Percentiles rank a stretch among this genome's conserved stretches.
Conservation (phyloP, 495 filamentous ascomycete genomes). For the Lophiotrema nucula region DNA sequence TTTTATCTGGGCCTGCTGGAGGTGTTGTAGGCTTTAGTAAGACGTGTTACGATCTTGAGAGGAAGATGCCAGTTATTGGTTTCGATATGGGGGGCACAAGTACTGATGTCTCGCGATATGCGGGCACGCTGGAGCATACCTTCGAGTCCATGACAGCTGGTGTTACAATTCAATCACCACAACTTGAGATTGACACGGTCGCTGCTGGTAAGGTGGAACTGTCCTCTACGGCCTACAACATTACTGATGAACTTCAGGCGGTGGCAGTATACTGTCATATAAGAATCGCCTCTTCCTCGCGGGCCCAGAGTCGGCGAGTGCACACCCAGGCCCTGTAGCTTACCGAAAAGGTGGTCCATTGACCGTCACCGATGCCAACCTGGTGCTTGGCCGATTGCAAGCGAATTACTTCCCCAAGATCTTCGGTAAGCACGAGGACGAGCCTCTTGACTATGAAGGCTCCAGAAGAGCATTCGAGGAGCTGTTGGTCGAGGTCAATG, state of each 20-base stretch:
- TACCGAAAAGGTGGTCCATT: constrained; percentile 25
- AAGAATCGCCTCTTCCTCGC: constrained; percentile 18
- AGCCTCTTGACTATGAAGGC: constrained; percentile 14
- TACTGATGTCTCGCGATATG: constrained; percentile 41
- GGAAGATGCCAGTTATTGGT: constrained; percentile 37
- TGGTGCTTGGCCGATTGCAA: constrained; percentile 13
- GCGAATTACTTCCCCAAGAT: constrained; percentile 23
- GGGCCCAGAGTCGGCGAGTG: constrained; percentile 17
- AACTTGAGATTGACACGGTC: constrained; percentile 44
- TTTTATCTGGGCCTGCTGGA: constrained; percentile 61
- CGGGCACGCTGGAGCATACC: constrained; percentile 38
- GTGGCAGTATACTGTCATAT: constrained; percentile 13
- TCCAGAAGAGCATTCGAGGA: neutral
- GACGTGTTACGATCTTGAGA: constrained; percentile 38
- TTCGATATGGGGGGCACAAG: constrained; percentile 43
- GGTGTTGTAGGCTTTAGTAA: constrained; percentile 45
- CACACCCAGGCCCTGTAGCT: constrained; percentile 17
- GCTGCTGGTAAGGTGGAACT: constrained; percentile 34
- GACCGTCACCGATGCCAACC: constrained; percentile 23
- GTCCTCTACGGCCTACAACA: neutral
- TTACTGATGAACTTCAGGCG: constrained; percentile 3
- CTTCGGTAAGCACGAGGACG: constrained; percentile 16
- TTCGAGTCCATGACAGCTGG: constrained; percentile 40
- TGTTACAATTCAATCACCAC: constrained; percentile 39
- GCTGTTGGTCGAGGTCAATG: constrained; percentile 3